Conservation (phyloP, 1,284 basidiomycete species). For the Somion occarium region DNA sequence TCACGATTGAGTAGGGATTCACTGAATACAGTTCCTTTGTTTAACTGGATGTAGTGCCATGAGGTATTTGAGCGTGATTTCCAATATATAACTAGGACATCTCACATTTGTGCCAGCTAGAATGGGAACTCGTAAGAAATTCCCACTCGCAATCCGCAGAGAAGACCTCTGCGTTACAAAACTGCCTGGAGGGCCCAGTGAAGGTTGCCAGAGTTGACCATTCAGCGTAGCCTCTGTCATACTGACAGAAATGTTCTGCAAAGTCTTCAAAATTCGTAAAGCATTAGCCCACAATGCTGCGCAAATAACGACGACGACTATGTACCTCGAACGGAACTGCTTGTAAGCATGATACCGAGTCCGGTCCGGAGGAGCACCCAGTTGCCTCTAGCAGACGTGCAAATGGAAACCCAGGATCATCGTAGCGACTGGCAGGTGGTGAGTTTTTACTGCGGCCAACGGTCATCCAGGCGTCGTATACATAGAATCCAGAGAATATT, state of each 20-base stretch:
- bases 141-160: conserved; percentile 37
- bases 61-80: not conserved
- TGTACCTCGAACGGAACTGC: conserved; percentile 42
- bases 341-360: conserved; percentile 44
- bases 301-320: not conserved
- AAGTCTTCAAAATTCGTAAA: too few relatives aligned
- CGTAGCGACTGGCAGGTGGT: conserved; percentile 47
- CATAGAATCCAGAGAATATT: too few relatives aligned
- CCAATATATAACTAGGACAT: conserved; percentile 12
- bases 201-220: conserved; percentile 53
- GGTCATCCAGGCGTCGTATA: too few relatives aligned
- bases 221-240: conserved; percentile 45
- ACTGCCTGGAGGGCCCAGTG: conserved; percentile 49
- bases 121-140: conserved; percentile 51
- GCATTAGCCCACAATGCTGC: not conserved
- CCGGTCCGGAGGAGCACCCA: conserved; percentile 38
- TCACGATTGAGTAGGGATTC: conserved; percentile 30
- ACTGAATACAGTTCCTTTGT: conserved; percentile 47
- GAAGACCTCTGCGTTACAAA: conserved; percentile 47
- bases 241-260: conserved; percentile 42
- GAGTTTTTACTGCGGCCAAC: conserved; percentile 54
- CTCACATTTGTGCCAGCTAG: conserved; percentile 49
- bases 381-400: conserved; percentile 40
- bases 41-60: conserved; percentile 30
- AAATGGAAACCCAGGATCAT: conserved; percentile 51